Evolutionary conservation across 495 filamentous ascomycete species (phyloP), one percentile per base, ranked within the genome.

Genomic region (Aspergillus affinis): DNA sequence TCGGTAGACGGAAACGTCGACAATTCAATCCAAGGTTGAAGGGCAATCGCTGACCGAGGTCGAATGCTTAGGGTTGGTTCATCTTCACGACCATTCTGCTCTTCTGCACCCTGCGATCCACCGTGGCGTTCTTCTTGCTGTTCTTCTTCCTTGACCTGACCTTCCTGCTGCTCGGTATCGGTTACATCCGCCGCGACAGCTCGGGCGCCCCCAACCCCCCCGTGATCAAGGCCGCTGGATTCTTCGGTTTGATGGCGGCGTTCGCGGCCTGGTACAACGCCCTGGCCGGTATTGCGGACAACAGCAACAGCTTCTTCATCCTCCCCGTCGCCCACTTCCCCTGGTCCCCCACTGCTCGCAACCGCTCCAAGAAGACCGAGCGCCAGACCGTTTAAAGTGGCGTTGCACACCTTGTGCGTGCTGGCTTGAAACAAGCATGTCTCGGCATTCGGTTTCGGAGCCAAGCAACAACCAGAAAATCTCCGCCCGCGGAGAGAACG

Each of bases 211-310:
- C 81, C 54, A 79, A 86, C 64, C 36, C 65, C 12, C 76, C 67
- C 48, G 77, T 91, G 63, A 81, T 84, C 74, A 90, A 88, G 78
- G 89, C 91, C 27, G 93, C 91, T 65, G 94, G 93, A 62, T 83
- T 86, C 72, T 97, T 97, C 66, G 94, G 91, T 59, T 77, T 97
- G 66, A 63, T 97, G 20, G 88, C 93, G 17, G 93, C 93, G 2
- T 97, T 98, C 75, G 69, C 92, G 53, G 93, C 93, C 7, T 97
- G 93, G 94, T 97, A 97, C 78, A 96, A 97, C 71, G 93, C 94
- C 32, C 82, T 97, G 60, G 94, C 93, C 50, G 93, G 94, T 92
- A 88, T 98, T 66, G 90, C 88, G 61, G 94, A 98, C 68, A 80
- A 74, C 59, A 83, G 79, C 78, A 92, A 89, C 83, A 93, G 90